phyloP scores from a whole-genome alignment of 306 rosid species.

The Dalbergia cochinchinensis region DNA sequence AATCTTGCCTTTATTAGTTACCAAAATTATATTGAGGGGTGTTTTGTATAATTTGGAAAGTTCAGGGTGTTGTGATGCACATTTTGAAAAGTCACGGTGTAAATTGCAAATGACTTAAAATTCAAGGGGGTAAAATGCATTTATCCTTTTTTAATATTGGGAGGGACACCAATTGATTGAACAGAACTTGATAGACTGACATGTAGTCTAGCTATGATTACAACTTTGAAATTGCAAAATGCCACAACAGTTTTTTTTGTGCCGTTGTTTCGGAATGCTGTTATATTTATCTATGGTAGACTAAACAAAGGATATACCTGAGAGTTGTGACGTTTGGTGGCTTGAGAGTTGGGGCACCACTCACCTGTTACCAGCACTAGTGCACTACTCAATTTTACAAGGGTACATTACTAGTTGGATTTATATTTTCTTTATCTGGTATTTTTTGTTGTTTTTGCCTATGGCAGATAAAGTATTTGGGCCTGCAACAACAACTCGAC shows the following conservation, averaged over 20 bases:
- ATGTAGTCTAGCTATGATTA: neutral
- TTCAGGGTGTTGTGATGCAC: no score
- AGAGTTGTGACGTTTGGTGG: neutral
- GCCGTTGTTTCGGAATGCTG: neutral
- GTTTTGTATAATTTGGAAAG: no score
- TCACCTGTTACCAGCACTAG: no score
- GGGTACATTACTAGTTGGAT: slow-evolving; percentile 27
- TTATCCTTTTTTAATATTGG: neutral
- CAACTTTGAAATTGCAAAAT: slow-evolving; percentile 14
- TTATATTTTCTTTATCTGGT: slow-evolving; percentile 3
- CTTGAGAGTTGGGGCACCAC: no score
- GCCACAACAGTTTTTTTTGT: neutral
- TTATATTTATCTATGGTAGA: neutral
- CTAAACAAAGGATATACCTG: neutral
- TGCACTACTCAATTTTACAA: slow-evolving; percentile 7
- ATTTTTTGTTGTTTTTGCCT: neutral
- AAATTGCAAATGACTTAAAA: no score
- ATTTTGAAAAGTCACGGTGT: no score
- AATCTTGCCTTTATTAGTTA: no score
- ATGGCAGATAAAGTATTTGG: slow-evolving; percentile 74
- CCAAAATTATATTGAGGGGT: no score
- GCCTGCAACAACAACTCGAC: slow-evolving; percentile 90
- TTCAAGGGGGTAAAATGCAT: no score
- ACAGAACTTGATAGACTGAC: neutral
- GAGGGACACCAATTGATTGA: neutral